A percentile compares a stretch with the other conserved stretches of the same genome.
These are phyloP conservation scores for Piper longum DNA, from an alignment of 164 flowering plant species.

Conservation along the genomic window DNA sequence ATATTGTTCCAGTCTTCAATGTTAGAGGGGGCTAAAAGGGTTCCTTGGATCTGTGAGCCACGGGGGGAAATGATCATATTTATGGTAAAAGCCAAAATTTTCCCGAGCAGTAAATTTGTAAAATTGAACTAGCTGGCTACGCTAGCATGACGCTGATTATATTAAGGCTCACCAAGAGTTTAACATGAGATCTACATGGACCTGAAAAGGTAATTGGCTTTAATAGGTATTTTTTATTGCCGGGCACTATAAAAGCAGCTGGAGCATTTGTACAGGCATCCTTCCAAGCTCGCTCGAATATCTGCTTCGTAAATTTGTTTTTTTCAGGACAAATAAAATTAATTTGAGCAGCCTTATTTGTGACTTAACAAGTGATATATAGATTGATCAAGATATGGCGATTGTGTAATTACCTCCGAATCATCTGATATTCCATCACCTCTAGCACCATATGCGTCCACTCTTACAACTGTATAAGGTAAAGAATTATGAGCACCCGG, in stretches of 20 bases:
- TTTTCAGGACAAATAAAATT: background rate
- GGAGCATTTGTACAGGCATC: conserved; percentile 38
- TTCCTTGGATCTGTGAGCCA: conserved; percentile 47
- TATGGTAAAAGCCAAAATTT: background rate
- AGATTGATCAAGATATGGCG: background rate
- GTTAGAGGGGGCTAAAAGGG: conserved; percentile 41
- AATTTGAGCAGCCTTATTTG: background rate
- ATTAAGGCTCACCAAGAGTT: conserved; percentile 36
- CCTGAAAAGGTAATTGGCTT: conserved; percentile 53
- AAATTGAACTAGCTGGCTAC: background rate
- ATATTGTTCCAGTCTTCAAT: conserved; percentile 29
- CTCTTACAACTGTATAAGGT: background rate
- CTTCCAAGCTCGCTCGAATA: conserved; percentile 59
- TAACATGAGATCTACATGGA: conserved; percentile 53
- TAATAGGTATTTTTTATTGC: conserved; percentile 36
- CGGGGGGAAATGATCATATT: background rate
- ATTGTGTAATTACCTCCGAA: conserved; percentile 1
- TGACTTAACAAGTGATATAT: background rate
- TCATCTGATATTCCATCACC: conserved; percentile 7
- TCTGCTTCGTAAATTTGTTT: conserved; percentile 19
- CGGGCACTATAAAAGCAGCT: conserved; percentile 39
- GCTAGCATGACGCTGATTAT: too few species aligned
- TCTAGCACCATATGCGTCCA: conserved; percentile 8
- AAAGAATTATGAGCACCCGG: background rate
- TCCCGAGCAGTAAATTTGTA: background rate